Base-by-base conservation (phyloP, 345 rosid genomes). In the Murraya paniculata region DNA sequence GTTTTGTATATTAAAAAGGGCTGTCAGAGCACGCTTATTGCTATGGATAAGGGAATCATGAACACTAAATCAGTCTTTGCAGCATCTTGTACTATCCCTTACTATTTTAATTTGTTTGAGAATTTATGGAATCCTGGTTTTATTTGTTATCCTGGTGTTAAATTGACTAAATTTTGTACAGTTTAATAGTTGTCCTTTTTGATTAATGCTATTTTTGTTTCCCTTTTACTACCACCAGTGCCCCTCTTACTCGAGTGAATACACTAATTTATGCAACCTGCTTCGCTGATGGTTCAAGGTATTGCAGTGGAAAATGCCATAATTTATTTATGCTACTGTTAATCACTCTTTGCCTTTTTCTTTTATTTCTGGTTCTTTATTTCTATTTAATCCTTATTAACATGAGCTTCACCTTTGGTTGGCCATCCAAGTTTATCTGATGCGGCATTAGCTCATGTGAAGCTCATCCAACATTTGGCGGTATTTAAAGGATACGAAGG, bases 381-480 rank as follows among this genome's bases (percentile, higher is more conserved):
- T 35, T 76, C 33, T 58, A n/a, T 41, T n/a, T 31, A 24, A 58
- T 48, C 59, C 74, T 38, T 19, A 9, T 66, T 77, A 69, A 78
- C 61, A 56, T 78, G 58, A 36, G 30, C 36, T 65, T 80, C 74
- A 74, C 33, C 74, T 60, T 81, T 30, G 66, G 10, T 71, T 76
- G 77, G 79, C 58, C 67, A 36, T 84, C 68, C 28, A 79, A 96
- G 99, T 84, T 89, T 91, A 79, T 89, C 94, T 68, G 99, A 96
- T 84, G 92, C 88, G 75, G 97, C 95, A 81, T 83, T 94, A 81
- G 97, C 92, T 57, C 87, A 92, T 76, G 89, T 90, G 85, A 96
- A 96, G 91, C 99, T 96, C 79, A 86, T 92, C 75, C 97, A 91
- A 81, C 91, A 96, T 83, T 82, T 96, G 86, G 98, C 98, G 18